A percentile compares a stretch with the other conserved stretches of the same genome.
Conservation (phyloP, 768 basidiomycete species). For the Mycena pura region DNA sequence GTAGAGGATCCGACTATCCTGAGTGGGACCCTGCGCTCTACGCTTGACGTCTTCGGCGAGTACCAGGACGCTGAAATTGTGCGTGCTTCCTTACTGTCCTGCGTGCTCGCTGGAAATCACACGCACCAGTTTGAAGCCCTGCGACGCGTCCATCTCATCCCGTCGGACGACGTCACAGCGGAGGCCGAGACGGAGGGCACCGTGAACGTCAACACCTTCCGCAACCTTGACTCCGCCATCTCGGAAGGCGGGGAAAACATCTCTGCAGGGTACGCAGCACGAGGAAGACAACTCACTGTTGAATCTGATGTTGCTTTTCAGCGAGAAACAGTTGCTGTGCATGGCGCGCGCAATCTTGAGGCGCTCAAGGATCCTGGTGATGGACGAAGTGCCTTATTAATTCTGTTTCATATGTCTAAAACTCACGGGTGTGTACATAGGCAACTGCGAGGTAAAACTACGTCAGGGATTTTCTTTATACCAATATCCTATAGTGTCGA, state of each 20-base stretch:
- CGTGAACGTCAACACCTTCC: constrained; percentile 78
- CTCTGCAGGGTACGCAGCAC: constrained; percentile 67
- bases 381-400: constrained; percentile 72
- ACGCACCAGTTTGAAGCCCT: constrained; percentile 73
- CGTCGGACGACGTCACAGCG: constrained; percentile 51
- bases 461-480: neutral
- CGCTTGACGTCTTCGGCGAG: constrained; percentile 85
- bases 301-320: constrained; percentile 27
- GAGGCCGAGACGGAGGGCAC: constrained; percentile 53
- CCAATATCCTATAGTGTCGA: neutral
- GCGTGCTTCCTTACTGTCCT: constrained; percentile 25
- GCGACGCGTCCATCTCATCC: constrained; percentile 81
- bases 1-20: constrained; percentile 89
- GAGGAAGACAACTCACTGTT: neutral
- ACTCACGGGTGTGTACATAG: constrained; percentile 38
- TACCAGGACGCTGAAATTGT: constrained; percentile 86
- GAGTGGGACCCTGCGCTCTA: constrained; percentile 80
- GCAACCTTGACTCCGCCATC: constrained; percentile 72
- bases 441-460: constrained; percentile 66
- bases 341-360: constrained; percentile 89
- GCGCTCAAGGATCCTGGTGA: constrained; percentile 75
- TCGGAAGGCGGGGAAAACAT: constrained; percentile 92
- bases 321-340: constrained; percentile 81
- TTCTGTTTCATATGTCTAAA: neutral
- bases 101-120: constrained; percentile 45